A percentile compares a stretch with the other conserved stretches of the same genome.
Conservation (phyloP, 805 yeast genomes). For the Candida odintsovae region DNA sequence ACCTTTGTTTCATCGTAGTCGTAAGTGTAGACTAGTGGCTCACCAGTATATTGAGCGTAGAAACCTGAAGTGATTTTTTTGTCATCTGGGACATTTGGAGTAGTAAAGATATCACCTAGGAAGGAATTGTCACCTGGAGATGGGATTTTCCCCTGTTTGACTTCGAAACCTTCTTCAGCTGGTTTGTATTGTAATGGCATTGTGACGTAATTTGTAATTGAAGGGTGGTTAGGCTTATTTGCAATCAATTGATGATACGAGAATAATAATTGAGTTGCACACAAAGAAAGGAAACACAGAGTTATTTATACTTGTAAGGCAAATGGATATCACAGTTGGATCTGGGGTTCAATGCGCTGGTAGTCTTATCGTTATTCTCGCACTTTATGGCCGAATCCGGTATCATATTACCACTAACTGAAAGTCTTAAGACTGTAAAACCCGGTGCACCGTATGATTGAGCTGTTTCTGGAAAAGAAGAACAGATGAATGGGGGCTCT, state of each 20-base stretch:
- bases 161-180: conserved; percentile 43
- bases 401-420: not conserved
- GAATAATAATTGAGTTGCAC: too few relatives aligned
- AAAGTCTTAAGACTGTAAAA: not conserved
- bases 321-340: not conserved
- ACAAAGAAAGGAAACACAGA: too few relatives aligned
- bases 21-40: conserved; percentile 62
- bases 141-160: conserved; percentile 54
- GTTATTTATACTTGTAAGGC: not conserved
- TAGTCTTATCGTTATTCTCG: not conserved
- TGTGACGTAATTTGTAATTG: not conserved
- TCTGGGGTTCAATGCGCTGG: not conserved
- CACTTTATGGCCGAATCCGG: not conserved
- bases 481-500: too few relatives aligned
- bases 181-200: conserved; percentile 42
- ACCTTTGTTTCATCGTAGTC: conserved; percentile 67
- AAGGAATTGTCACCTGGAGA: conserved; percentile 65
- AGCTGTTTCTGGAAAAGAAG: not conserved
- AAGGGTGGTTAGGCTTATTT: not conserved
- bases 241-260: not conserved
- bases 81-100: conserved; percentile 55
- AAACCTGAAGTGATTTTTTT: conserved; percentile 62
- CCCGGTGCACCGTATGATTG: not conserved
- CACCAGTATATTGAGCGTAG: conserved; percentile 64
- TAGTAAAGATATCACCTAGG: conserved; percentile 60